Base-by-base conservation (phyloP, 1,284 basidiomycete species). In the Moniliella sp. region DNA sequence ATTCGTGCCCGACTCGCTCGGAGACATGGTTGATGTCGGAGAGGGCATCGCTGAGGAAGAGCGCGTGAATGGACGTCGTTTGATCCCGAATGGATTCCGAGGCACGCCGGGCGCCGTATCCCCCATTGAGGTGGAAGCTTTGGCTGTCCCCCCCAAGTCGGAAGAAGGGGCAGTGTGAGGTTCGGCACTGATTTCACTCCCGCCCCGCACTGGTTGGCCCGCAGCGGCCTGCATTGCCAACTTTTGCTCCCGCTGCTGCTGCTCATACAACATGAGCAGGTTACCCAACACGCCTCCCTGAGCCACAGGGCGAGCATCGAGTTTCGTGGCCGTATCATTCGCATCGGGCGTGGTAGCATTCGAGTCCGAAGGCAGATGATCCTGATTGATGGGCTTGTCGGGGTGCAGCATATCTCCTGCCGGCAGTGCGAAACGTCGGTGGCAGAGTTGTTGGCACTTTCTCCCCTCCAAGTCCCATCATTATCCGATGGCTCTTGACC, bases 181-280 rank as follows among this genome's bases (percentile, higher is more conserved):
- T n/a, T n/a, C n/a, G n/a, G n/a, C n/a, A n/a, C n/a, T n/a, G n/a
- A n/a, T n/a, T n/a, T n/a, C n/a, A n/a, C n/a, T n/a, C n/a, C n/a
- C n/a, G n/a, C n/a, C n/a, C 25, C 25, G 25, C 25, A 27, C 25
- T 11, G 5, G 25, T 13, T n/a, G 5, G 12, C 25, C 7, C 15
- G 12, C 25, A n/a, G 5, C 25, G 5, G 12, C 25, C 25, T 27
- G 5, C 12, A 10, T 12, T 12, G 2, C 21, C 21, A 25, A 10
- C 21, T 12, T 9, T 12, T 45, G 19, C 27, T 49, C 48, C 31
- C 39, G 40, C 35, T 48, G 45, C 27, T 50, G 49, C 39, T 50
- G 49, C 28, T 59, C 56, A 32, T 59, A 59, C 9, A 59, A 47
- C 18, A 40, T 43, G n/a, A 57, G 37, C 15, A 59, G 33, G 19